A percentile compares a stretch with the other conserved stretches of the same genome.
phyloP scores from a whole-genome alignment of 306 rosid genomes.

The Medicago truncatula region DNA sequence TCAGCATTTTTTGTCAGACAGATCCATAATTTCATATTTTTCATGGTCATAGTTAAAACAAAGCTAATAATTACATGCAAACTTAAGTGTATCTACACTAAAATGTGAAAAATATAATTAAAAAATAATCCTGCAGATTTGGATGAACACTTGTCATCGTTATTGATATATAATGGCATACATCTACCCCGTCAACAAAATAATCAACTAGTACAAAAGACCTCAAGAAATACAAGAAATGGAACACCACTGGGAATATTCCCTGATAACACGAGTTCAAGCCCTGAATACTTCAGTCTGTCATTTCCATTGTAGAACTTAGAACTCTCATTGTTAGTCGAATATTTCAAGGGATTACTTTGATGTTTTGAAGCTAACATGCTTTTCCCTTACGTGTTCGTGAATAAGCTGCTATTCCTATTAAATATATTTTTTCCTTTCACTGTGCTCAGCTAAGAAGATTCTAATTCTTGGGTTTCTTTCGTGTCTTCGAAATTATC shows the following conservation, averaged over 20 bases:
- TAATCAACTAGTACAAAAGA: slow-evolving; percentile 11
- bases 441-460: slow-evolving; percentile 39
- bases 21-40: not conserved
- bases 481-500: slow-evolving; percentile 55
- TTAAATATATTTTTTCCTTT: slow-evolving; percentile 19
- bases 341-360: slow-evolving; percentile 12
- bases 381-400: slow-evolving; percentile 10
- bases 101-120: not conserved
- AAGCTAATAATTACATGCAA: not conserved
- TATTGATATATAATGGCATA: slow-evolving; percentile 18
- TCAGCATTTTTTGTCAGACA: not conserved
- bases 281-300: slow-evolving; percentile 8
- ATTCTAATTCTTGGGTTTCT: slow-evolving; percentile 55
- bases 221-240: slow-evolving; percentile 15
- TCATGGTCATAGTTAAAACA: not conserved
- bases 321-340: slow-evolving; percentile 21
- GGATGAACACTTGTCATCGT: not conserved
- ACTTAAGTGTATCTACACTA: not conserved
- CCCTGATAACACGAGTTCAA: not conserved
- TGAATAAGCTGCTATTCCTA: slow-evolving; percentile 33
- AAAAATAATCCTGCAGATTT: not conserved
- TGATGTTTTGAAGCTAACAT: slow-evolving; percentile 11
- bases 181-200: slow-evolving; percentile 1
- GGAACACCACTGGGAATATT: not conserved
- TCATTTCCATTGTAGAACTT: slow-evolving; percentile 10